Percentiles rank a stretch among this genome's conserved stretches.
phyloP scores from a whole-genome alignment of 352 stramenopile genomes.

The Halophytophthora batemanensis region DNA sequence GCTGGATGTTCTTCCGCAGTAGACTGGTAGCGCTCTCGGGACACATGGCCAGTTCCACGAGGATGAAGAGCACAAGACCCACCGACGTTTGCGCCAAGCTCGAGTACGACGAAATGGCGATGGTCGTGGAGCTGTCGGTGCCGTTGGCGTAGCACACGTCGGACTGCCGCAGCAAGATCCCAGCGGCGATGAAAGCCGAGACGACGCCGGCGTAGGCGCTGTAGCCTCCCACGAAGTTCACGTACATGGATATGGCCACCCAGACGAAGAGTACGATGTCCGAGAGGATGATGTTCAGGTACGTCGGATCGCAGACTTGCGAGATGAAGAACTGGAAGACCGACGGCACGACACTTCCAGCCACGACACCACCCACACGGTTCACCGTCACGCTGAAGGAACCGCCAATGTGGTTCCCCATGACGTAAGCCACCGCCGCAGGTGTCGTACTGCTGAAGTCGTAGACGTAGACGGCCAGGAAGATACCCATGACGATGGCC shows the following conservation, averaged over 20 bases:
- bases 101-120: slow-evolving; percentile 75
- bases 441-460: slow-evolving; percentile 65
- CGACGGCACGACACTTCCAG: slow-evolving; percentile 74
- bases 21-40: slow-evolving; percentile 66
- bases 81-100: slow-evolving; percentile 77
- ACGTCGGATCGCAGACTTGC: slow-evolving; percentile 47
- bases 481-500: slow-evolving; percentile 61
- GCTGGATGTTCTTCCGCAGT: slow-evolving; percentile 69
- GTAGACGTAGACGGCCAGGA: slow-evolving; percentile 75
- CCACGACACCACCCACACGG: slow-evolving; percentile 81
- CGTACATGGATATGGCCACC: slow-evolving; percentile 75
- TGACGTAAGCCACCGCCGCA: slow-evolving; percentile 65
- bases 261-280: slow-evolving; percentile 65
- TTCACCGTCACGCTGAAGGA: slow-evolving; percentile 81
- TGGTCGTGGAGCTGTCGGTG: slow-evolving; percentile 33
- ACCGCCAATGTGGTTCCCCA: slow-evolving; percentile 74
- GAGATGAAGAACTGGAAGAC: slow-evolving; percentile 85
- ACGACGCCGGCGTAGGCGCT: slow-evolving; percentile 70
- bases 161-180: slow-evolving; percentile 57
- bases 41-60: slow-evolving; percentile 62
- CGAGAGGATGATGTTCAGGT: slow-evolving; percentile 45
- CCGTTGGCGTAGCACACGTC: slow-evolving; percentile 51
- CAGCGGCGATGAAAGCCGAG: slow-evolving; percentile 66
- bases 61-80: slow-evolving; percentile 75
- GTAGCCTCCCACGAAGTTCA: slow-evolving; percentile 64